Evolutionary conservation across 371 early-diverging fungal species (phyloP).

Genomic region (Mortierella sp.): DNA sequence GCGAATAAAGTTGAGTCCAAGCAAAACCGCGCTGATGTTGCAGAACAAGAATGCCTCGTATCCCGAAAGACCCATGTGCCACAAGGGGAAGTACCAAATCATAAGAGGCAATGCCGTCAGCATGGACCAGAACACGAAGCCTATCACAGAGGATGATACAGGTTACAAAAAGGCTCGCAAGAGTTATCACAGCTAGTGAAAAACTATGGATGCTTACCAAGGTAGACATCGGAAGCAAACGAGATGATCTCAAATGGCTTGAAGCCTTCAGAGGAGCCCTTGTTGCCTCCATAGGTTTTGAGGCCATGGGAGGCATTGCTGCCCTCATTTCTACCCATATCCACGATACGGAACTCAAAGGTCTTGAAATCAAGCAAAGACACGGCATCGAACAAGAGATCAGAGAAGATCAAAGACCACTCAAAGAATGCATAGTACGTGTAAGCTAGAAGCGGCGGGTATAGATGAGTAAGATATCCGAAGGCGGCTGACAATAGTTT

Average conservation of each 20-base stretch:
- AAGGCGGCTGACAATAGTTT: not conserved
- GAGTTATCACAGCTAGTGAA: not conserved
- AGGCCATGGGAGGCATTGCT: conserved; percentile 20
- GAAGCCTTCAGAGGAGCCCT: conserved; percentile 12
- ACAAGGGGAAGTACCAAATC: conserved; percentile 89
- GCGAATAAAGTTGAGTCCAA: conserved; percentile 71
- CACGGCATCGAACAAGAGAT: conserved; percentile 83
- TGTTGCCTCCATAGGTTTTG: conserved; percentile 36
- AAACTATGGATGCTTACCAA: conserved; percentile 57
- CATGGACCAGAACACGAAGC: conserved; percentile 84
- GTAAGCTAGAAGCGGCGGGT: conserved; percentile 61
- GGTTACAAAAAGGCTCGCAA: not conserved
- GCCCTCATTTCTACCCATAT: conserved; percentile 50
- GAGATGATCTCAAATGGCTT: conserved; percentile 35
- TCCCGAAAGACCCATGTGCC: conserved; percentile 89
- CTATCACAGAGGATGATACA: conserved; percentile 37
- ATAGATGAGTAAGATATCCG: not conserved
- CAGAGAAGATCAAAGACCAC: conserved; percentile 83
- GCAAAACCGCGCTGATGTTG: conserved; percentile 68
- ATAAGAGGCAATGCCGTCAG: conserved; percentile 77
- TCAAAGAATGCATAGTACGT: conserved; percentile 86
- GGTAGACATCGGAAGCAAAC: conserved; percentile 65
- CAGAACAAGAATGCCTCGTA: conserved; percentile 79
- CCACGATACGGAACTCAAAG: conserved; percentile 64
- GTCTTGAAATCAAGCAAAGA: conserved; percentile 74